These are phyloP conservation scores for Globisporangium splendens DNA, from an alignment of 352 stramenopile species.

Conservation along the genomic window DNA sequence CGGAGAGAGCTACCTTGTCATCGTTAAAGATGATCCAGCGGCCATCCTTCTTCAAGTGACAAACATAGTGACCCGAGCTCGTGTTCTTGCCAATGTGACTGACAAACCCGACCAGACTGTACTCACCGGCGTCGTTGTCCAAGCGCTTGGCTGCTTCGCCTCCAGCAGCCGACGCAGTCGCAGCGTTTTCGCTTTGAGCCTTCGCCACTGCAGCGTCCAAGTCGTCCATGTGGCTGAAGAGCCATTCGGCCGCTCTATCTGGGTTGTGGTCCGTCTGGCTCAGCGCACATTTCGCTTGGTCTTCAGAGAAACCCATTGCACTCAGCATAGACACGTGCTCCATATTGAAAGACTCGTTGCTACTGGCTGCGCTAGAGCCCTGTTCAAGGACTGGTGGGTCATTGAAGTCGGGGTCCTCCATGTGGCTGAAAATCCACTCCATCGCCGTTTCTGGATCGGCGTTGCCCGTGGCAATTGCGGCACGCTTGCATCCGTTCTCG, in stretches of 20 bases:
- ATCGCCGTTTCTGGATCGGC: conserved; percentile 92
- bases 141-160: conserved; percentile 33
- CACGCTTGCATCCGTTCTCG: conserved; percentile 96
- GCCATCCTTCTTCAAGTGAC: conserved; percentile 96
- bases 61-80: conserved; percentile 97
- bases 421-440: conserved; percentile 99
- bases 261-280: conserved; percentile 89
- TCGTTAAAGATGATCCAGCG: conserved; percentile 99
- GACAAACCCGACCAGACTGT: conserved; percentile 96
- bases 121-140: conserved; percentile 73
- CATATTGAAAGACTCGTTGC: conserved; percentile 73
- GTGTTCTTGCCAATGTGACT: conserved; percentile 99
- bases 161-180: conserved; percentile 10
- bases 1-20: conserved; percentile 95
- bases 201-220: conserved; percentile 89
- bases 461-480: conserved; percentile 91
- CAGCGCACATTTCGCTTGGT: conserved; percentile 91
- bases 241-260: conserved; percentile 96
- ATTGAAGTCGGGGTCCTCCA: conserved; percentile 97
- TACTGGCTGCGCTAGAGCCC: conserved; percentile 4
- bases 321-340: conserved; percentile 61
- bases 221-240: conserved; percentile 98
- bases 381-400: conserved; percentile 65
- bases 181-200: conserved; percentile 16
- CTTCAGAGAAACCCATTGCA: conserved; percentile 87